Percentiles rank a stretch among this genome's conserved stretches.
phyloP scores from a whole-genome alignment of 305 asterid species.

The Euphrasia arctica region DNA sequence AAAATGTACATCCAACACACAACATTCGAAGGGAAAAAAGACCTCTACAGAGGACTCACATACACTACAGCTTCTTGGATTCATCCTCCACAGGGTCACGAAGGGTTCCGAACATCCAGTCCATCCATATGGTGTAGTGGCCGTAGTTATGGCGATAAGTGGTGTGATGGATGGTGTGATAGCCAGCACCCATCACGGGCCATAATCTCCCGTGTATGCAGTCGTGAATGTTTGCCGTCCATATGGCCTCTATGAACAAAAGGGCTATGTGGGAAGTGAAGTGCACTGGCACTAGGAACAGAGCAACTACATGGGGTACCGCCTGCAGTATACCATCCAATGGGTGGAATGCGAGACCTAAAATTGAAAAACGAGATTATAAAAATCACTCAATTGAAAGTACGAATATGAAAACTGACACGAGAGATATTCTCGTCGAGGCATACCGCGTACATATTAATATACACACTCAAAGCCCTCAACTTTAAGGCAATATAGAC shows the following conservation, averaged over 20 bases:
- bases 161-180: conserved; percentile 97
- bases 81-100: conserved; percentile 79
- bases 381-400: background rate
- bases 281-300: conserved; percentile 76
- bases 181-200: conserved; percentile 99
- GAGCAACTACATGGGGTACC: conserved; percentile 75
- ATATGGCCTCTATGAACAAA: conserved; percentile 70
- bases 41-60: background rate
- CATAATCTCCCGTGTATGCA: conserved; percentile 89
- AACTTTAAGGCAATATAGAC: background rate
- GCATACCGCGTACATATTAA: no score
- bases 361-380: conserved; percentile 3
- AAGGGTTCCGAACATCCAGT: conserved; percentile 98
- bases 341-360: conserved; percentile 96
- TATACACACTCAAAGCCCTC: background rate
- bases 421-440: no score
- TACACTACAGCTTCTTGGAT: conserved; percentile 49
- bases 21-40: background rate
- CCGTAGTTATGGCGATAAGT: conserved; percentile 96
- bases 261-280: conserved; percentile 74
- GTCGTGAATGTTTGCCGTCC: conserved; percentile 98
- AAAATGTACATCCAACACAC: conserved; percentile 29
- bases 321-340: conserved; percentile 94
- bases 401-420: no score
- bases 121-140: conserved; percentile 97